Evolutionary conservation across 441 rosid species (phyloP), one percentile per base, ranked within the genome.

Genomic region (Aquilaria agallochum): DNA sequence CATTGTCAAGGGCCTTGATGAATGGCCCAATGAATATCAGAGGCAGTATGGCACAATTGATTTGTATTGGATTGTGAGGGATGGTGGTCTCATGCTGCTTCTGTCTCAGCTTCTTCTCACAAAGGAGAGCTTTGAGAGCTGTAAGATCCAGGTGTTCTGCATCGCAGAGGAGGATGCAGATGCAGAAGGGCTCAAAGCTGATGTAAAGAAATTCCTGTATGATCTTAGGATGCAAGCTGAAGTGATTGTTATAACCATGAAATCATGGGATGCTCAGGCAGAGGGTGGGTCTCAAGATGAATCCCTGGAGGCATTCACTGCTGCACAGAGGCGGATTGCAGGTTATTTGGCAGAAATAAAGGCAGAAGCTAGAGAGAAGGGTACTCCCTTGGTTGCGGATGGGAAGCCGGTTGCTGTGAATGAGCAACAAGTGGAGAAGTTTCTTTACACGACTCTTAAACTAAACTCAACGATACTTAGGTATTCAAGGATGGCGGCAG

Each of bases 211-310:
- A 76, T 95, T 95, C 55, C 81, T 95, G 14, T 95, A 95, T 47
- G 99, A 95, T 78, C 99, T 95, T 14, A 88, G 99, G 56, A 95
- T 95, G 99, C 98, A 92, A 11, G 98, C 99, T 2, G 99, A 92
- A 80, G 99, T 95, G 32, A 92, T 95, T 20, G 97, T 95, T 10
- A 74, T 92, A 56, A 76, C 99, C 8, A 88, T 95, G 92, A 95
- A 78, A 68, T 88, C 98, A 11, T 95, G 99, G 98, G 98, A 95
- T 59, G 71, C 70, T 36, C 77, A 80, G 63, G 75, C 71, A 5
- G 97, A 89, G 33, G 83, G 80, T 11, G 86, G 80, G 67, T 33
- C 79, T 69, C 85, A 73, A 65, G 90, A 95, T 12, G 99, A 95
- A 64, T 90, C 96, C 3, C 42, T 84, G 47, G 98, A 84, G 68